phyloP scores from a whole-genome alignment of 371 early-diverging fungal species.

The Saksenaea oblongispora region DNA sequence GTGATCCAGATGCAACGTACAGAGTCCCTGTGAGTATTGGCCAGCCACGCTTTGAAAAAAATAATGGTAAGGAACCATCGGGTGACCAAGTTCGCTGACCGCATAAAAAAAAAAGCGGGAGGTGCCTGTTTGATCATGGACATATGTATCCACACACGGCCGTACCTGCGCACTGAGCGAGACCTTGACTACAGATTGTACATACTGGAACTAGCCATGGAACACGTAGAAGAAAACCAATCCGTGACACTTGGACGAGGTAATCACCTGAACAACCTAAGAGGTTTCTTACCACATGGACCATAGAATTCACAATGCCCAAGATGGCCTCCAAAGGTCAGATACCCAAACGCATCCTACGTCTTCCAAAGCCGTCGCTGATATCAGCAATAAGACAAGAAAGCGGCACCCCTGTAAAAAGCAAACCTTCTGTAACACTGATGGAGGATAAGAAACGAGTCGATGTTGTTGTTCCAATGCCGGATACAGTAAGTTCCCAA shows the following conservation, averaged over 20 bases:
- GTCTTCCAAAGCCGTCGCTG: slow-evolving; percentile 55
- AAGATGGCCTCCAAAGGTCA: slow-evolving; percentile 58
- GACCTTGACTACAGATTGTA: slow-evolving; percentile 67
- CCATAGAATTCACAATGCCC: slow-evolving; percentile 64
- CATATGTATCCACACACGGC: slow-evolving; percentile 69
- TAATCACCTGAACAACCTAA: slow-evolving; percentile 12
- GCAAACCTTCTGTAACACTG: slow-evolving; percentile 6
- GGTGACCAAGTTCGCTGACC: neutral
- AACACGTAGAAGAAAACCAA: slow-evolving; percentile 66
- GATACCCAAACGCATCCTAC: slow-evolving; percentile 58
- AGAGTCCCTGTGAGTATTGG: slow-evolving; percentile 70
- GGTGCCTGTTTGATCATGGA: slow-evolving; percentile 61
- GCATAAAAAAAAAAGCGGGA: slow-evolving; percentile 31
- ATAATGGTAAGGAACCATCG: slow-evolving; percentile 13
- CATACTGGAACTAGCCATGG: slow-evolving; percentile 66
- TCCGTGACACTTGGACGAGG: slow-evolving; percentile 53
- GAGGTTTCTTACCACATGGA: neutral
- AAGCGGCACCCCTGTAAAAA: neutral
- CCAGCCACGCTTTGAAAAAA: slow-evolving; percentile 23
- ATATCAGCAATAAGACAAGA: slow-evolving; percentile 36
- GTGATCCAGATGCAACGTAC: slow-evolving; percentile 59
- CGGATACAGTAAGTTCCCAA: slow-evolving; percentile 26
- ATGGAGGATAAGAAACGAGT: slow-evolving; percentile 17
- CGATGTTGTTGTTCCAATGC: slow-evolving; percentile 38
- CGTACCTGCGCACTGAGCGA: slow-evolving; percentile 50